These are phyloP conservation scores for Ustilago loliicola DNA, from an alignment of 1,284 basidiomycete genomes.

Conservation along the genomic window DNA sequence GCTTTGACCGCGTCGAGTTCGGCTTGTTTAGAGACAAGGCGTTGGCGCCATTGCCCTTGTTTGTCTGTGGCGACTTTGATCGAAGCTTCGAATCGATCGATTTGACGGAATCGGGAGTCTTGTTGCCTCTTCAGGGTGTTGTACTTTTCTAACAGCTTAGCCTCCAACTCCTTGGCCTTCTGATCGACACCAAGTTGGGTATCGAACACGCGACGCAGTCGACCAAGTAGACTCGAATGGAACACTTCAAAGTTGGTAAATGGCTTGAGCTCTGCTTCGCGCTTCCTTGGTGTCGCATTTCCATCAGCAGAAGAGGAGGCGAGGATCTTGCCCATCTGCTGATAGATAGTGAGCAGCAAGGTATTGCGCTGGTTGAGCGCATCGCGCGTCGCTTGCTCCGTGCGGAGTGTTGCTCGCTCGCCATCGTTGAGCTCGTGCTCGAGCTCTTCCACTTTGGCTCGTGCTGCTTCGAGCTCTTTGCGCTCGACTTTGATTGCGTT, in stretches of 20 bases:
- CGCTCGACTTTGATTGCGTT: constrained; percentile 45
- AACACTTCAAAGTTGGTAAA: constrained; percentile 94
- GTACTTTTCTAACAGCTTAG: constrained; percentile 78
- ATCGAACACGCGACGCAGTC: constrained; percentile 84
- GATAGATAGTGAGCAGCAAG: constrained; percentile 88
- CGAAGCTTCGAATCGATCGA: constrained; percentile 91
- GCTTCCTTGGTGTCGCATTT: constrained; percentile 71
- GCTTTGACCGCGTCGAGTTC: constrained; percentile 79
- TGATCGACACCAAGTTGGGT: constrained; percentile 89
- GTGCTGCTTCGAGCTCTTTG: constrained; percentile 51
- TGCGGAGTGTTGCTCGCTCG: constrained; percentile 79
- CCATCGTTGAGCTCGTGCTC: constrained; percentile 87
- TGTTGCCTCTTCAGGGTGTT: constrained; percentile 86
- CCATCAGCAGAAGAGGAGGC: constrained; percentile 69
- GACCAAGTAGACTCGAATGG: constrained; percentile 91
- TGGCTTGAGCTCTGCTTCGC: constrained; percentile 82
- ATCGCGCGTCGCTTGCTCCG: constrained; percentile 85
- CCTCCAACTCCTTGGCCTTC: constrained; percentile 84
- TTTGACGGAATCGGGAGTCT: constrained; percentile 87
- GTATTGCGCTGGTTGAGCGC: constrained; percentile 93
- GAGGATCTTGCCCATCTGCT: constrained; percentile 93
- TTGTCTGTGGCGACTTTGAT: constrained; percentile 86
- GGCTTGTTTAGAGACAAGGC: constrained; percentile 84
- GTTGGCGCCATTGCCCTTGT: constrained; percentile 87
- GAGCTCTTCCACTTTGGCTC: constrained; percentile 75